Conservation (phyloP, 768 basidiomycete species). For the Trametes cinnabarina region DNA sequence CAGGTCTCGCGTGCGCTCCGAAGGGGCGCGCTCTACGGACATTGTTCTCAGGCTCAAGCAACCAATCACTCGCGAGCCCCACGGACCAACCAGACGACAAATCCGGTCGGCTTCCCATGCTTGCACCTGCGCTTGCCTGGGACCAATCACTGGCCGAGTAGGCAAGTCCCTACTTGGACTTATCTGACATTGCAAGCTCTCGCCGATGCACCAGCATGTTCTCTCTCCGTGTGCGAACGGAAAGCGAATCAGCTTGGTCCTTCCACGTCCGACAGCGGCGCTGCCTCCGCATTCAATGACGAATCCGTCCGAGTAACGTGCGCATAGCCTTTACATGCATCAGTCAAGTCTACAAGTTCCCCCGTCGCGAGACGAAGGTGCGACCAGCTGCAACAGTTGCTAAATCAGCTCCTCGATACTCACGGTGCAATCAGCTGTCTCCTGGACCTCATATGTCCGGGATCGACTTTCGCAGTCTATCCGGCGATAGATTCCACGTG, state of each 20-base stretch:
- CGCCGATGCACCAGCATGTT: background rate
- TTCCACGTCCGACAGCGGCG: background rate
- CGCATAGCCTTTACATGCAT: constrained; percentile 7
- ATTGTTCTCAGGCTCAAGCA: background rate
- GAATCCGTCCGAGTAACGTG: constrained; percentile 3
- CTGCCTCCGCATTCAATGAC: background rate
- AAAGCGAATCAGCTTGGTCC: background rate
- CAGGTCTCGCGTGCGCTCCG: background rate
- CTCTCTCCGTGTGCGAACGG: background rate
- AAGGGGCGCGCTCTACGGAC: background rate
- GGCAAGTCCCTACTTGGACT: constrained; percentile 4
- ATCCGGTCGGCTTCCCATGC: background rate
- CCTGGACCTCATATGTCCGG: background rate
- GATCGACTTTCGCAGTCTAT: background rate
- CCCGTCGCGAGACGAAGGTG: background rate
- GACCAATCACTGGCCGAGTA: background rate
- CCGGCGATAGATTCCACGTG: background rate
- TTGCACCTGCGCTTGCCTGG: background rate
- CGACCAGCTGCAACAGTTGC: background rate
- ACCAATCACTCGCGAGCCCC: constrained; percentile 4
- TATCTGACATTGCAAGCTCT: background rate
- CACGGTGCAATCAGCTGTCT: background rate
- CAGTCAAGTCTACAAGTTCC: background rate
- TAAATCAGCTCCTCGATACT: background rate
- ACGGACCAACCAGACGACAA: background rate